phyloP scores from a whole-genome alignment of 257 asterid species.

The Forsythia suspensa region DNA sequence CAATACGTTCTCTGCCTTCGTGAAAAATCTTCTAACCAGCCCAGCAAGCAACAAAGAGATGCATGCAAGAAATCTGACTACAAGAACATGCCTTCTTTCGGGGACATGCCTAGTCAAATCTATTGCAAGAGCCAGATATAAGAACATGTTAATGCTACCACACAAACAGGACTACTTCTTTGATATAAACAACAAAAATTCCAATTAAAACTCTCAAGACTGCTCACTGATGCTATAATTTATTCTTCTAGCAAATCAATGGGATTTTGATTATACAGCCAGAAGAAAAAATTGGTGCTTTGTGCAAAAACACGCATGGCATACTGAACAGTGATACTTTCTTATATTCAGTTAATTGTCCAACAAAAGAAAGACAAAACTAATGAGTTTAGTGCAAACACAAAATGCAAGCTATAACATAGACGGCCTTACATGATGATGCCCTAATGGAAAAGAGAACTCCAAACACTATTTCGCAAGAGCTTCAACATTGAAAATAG shows the following conservation, averaged over 20 bases:
- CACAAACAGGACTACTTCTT: conserved; percentile 2
- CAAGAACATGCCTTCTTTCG: conserved; percentile 36
- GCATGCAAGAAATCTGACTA: conserved; percentile 58
- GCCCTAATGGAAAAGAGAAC: conserved; percentile 3
- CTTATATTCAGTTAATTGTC: neutral
- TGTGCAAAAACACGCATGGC: neutral
- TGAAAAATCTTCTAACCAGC: conserved; percentile 39
- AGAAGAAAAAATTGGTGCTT: neutral
- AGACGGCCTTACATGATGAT: neutral
- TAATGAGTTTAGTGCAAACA: neutral
- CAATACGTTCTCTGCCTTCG: conserved; percentile 29
- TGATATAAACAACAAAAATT: conserved; percentile 7
- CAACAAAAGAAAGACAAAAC: neutral
- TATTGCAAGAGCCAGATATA: conserved; percentile 26
- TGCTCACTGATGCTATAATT: neutral
- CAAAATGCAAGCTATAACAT: neutral
- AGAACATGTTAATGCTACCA: conserved; percentile 9
- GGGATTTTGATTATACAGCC: neutral
- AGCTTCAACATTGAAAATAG: neutral
- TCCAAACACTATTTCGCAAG: neutral
- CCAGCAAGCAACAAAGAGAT: conserved; percentile 39
- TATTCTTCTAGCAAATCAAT: neutral
- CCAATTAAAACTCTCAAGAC: neutral
- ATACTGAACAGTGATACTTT: neutral
- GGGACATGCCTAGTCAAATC: conserved; percentile 33